Evolutionary conservation across 768 basidiomycete genomes (phyloP).

Genomic region (Tubosaeta sp.): DNA sequence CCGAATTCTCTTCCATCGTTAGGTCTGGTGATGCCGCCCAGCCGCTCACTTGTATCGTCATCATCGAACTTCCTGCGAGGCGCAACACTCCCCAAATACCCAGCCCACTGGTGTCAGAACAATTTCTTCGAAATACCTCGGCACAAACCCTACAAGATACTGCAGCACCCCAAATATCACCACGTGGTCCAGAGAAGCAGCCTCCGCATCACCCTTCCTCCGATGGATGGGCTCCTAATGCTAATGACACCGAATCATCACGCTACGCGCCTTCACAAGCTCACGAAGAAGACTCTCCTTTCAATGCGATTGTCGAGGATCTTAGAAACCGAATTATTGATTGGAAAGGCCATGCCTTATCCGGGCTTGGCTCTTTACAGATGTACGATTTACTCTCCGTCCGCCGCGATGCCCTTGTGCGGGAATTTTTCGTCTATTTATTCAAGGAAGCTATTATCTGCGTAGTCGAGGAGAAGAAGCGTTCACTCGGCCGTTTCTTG

Average conservation of each 20-base stretch:
- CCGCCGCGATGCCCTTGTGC: constrained; percentile 81
- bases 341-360: constrained; percentile 93
- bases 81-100: constrained; percentile 50
- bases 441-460: constrained; percentile 98
- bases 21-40: constrained; percentile 68
- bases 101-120: constrained; percentile 49
- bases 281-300: constrained; percentile 66
- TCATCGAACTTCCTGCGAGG: constrained; percentile 87
- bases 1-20: constrained; percentile 83
- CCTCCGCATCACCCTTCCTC: constrained; percentile 12
- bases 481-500: constrained; percentile 69
- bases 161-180: constrained; percentile 12
- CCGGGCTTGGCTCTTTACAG: constrained; percentile 81
- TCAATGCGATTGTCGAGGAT: constrained; percentile 82
- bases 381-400: constrained; percentile 93
- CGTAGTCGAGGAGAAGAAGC: constrained; percentile 94
- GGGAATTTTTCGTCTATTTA: constrained; percentile 94
- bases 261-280: constrained; percentile 22
- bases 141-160: constrained; percentile 20
- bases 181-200: constrained; percentile 15
- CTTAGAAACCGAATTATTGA: constrained; percentile 87
- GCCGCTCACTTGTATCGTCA: constrained; percentile 88
- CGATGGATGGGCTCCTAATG: constrained; percentile 26
- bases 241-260: constrained; percentile 31
- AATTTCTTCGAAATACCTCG: constrained; percentile 33